Base-by-base conservation (phyloP, 805 yeast genomes). In the Pichia heedii region DNA sequence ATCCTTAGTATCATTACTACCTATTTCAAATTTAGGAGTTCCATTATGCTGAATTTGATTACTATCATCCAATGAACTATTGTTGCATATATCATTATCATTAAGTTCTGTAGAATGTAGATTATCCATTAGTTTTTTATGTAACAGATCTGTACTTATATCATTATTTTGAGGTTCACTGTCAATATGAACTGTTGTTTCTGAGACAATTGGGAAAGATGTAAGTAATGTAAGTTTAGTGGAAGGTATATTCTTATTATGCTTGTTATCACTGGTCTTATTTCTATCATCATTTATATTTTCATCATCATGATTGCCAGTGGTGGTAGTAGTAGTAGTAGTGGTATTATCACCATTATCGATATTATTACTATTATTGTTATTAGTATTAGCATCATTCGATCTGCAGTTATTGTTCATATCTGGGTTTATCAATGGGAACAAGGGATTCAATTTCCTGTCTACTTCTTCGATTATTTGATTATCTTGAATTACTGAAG, bases 81-180 rank as follows among this genome's bases (percentile, higher is more conserved):
- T 16, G 22, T 20, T 20, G 22, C 20, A 8, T 6, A 13, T 9
- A 16, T 21, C 42, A n/a, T 37, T 48, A 19, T 45, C 40, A 30
- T 38, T 34, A 20, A 48, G 32, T 18, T 42, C 33, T 9, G 46
- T 44, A 24, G 35, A 40, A n/a, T 48, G 51, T 9, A 37, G 39
- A 33, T 39, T 44, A 47, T 10, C 50, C 46, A 41, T 47, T 45
- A 13, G 18, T 36, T 16, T 41, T 41, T 22, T n/a, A 7, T 29
- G 32, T 29, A 29, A 29, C 15, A 15, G 5, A 15, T 16, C 15
- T 29, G 32, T 13, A 2, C 16, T 16, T 13, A 29, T 29, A 10
- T 16, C 16, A 15, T 29, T 29, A 13, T 3, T 15, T 15, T 9
- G 32, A 13, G 18, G 16, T 29, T 12, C 13, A 3, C 32, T 16